Base-by-base conservation (phyloP, 495 filamentous ascomycete species). In the Usnea hakonensis region DNA sequence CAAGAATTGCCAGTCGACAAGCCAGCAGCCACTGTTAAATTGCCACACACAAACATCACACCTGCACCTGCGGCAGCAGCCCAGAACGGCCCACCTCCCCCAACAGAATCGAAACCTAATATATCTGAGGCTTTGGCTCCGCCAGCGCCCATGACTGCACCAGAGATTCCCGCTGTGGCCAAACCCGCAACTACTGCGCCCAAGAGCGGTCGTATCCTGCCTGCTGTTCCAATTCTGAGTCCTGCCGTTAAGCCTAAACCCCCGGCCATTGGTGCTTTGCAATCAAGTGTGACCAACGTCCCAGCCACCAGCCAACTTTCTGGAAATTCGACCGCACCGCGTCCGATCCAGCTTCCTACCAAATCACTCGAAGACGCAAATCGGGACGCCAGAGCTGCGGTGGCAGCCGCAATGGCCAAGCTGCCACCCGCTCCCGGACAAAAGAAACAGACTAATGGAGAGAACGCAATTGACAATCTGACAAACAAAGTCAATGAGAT, bases 391-490 rank as follows among this genome's bases (percentile, higher is more conserved):
- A 88, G 85, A 44, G 89, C 88, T 53, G 91, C 91, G 35, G 92
- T 96, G 55, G 91, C 90, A 41, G 87, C 87, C 10, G 91, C 91
- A 4, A 95, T 95, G 90, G 90, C 90, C 16, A 90, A 93, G 67
- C 74, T 95, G 16, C 75, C 81, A 14, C 79, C 83, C n/a, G 74
- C 80, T 57, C 70, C 74, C 32, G 71, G 73, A 56, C 71, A 71
- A 13, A 76, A 75, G 64, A 81, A 82, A 64, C 68, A 74, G 16
- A 67, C 64, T 14, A 74, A 76, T 37, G 71, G 72, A 5, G 78
- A 79, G 60, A 78, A 64, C 40, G 78, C 80, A 3, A 79, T 96
- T 48, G 90, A 96, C 30, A 88, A 90, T 66, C 73, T 97, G 23
- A 85, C 89, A 1, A 88, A 86, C 71, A 88, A 91, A 73, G 89